These are phyloP conservation scores for Phialemonium atrogriseum DNA, from an alignment of 2,329 filamentous ascomycete genomes.

Conservation along the genomic window DNA sequence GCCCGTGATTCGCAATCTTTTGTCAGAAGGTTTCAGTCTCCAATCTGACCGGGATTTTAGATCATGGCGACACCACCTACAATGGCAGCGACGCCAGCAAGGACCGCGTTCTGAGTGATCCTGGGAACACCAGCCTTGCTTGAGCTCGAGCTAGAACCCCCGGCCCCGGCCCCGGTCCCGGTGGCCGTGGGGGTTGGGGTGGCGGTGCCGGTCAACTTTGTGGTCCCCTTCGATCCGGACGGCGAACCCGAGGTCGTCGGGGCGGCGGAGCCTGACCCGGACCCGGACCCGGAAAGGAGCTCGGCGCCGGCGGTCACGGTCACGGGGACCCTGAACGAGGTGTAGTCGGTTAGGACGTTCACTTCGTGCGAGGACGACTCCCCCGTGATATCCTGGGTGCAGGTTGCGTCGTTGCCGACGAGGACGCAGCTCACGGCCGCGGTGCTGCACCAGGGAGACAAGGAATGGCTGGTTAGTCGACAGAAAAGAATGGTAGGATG, in stretches of 20 bases:
- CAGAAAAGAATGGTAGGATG: no score
- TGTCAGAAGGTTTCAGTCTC: not conserved
- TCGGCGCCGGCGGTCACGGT: slow-evolving; percentile 28
- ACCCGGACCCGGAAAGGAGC: slow-evolving; percentile 20
- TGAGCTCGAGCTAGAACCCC: slow-evolving; percentile 2
- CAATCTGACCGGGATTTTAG: slow-evolving; percentile 1
- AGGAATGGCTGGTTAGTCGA: no score
- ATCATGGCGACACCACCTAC: slow-evolving; percentile 8
- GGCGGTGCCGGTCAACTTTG: slow-evolving; percentile 1
- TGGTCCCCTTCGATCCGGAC: not conserved
- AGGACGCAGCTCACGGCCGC: not conserved
- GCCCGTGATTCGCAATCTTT: slow-evolving; percentile 9
- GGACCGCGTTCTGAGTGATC: slow-evolving; percentile 9
- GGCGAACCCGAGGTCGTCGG: slow-evolving; percentile 7
- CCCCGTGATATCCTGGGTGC: not conserved
- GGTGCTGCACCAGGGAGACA: no score
- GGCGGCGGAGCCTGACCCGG: slow-evolving; percentile 8
- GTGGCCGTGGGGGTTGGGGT: slow-evolving; percentile 5
- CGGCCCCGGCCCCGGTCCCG: slow-evolving; percentile 3
- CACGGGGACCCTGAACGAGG: slow-evolving; percentile 18
- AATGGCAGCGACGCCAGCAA: slow-evolving; percentile 10
- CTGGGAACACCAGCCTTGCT: slow-evolving; percentile 6
- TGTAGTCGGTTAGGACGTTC: slow-evolving; percentile 5
- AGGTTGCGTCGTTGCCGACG: not conserved
- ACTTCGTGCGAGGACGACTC: not conserved